phyloP scores from a whole-genome alignment of 2,329 filamentous ascomycete genomes.

The Apiospora sp. region DNA sequence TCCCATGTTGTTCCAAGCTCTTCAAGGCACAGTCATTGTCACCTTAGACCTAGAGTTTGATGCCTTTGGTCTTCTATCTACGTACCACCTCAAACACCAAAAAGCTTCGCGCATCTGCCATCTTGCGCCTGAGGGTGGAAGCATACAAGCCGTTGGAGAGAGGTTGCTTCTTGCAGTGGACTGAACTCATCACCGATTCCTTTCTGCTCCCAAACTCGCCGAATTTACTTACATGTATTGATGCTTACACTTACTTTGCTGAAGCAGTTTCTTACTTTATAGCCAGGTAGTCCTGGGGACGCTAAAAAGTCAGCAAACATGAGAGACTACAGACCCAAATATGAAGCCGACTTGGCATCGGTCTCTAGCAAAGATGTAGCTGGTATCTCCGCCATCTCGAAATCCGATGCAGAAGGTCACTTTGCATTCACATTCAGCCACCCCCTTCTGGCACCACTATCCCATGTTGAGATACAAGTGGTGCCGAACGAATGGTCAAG shows the following conservation, averaged over 20 bases:
- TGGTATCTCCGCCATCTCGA: constrained; percentile 59
- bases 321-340: constrained; percentile 27
- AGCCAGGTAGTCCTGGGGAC: background rate
- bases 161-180: background rate
- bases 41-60: background rate
- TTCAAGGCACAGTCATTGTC: background rate
- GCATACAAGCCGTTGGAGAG: background rate
- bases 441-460: constrained; percentile 33
- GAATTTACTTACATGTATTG: background rate
- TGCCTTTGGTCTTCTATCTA: background rate
- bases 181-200: background rate
- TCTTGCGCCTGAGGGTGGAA: background rate
- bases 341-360: constrained; percentile 36
- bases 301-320: constrained; percentile 15
- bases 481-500: constrained; percentile 45
- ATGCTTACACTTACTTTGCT: background rate
- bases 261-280: background rate
- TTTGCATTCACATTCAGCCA: constrained; percentile 66
- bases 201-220: background rate
- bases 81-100: background rate
- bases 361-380: constrained; percentile 31
- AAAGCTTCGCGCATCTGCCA: background rate
- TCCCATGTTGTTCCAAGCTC: background rate
- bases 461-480: constrained; percentile 47
- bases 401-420: constrained; percentile 76